phyloP scores from a whole-genome alignment of 2,329 filamentous ascomycete genomes.

The Aspergillus nomiae region DNA sequence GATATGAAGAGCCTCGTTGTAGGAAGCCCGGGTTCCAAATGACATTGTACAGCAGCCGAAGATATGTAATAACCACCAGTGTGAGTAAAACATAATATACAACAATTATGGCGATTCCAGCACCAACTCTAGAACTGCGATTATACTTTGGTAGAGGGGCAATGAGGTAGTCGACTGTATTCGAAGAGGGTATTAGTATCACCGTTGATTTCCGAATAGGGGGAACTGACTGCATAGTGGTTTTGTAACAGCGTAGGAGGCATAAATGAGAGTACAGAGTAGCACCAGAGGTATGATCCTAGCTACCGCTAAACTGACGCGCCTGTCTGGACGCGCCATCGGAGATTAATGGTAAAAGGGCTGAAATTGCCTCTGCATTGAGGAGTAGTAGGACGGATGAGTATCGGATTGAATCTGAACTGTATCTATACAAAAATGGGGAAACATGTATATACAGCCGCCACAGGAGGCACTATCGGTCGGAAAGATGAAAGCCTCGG shows the following conservation, averaged over 20 bases:
- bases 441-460: slow-evolving; percentile 7
- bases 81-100: slow-evolving; percentile 73
- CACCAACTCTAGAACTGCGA: slow-evolving; percentile 50
- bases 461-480: not conserved
- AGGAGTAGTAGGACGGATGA: slow-evolving; percentile 6
- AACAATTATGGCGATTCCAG: slow-evolving; percentile 70
- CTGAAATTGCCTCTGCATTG: slow-evolving; percentile 17
- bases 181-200: slow-evolving; percentile 2
- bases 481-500: slow-evolving; percentile 1
- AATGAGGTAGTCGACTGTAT: slow-evolving; percentile 71
- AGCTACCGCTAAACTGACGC: slow-evolving; percentile 61
- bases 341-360: slow-evolving; percentile 22
- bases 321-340: slow-evolving; percentile 42
- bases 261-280: slow-evolving; percentile 66
- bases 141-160: slow-evolving; percentile 45
- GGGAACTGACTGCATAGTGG: slow-evolving; percentile 65
- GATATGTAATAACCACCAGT: slow-evolving; percentile 67
- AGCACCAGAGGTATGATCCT: slow-evolving; percentile 72
- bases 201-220: not conserved
- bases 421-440: slow-evolving; percentile 16
- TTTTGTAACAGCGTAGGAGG: slow-evolving; percentile 70
- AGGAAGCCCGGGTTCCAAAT: slow-evolving; percentile 72
- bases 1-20: slow-evolving; percentile 58
- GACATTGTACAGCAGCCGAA: slow-evolving; percentile 70
- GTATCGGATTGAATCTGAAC: slow-evolving; percentile 6